Evolutionary conservation across 2,329 filamentous ascomycete species (phyloP).

Genomic region (Pseudocercospora macadamiae): DNA sequence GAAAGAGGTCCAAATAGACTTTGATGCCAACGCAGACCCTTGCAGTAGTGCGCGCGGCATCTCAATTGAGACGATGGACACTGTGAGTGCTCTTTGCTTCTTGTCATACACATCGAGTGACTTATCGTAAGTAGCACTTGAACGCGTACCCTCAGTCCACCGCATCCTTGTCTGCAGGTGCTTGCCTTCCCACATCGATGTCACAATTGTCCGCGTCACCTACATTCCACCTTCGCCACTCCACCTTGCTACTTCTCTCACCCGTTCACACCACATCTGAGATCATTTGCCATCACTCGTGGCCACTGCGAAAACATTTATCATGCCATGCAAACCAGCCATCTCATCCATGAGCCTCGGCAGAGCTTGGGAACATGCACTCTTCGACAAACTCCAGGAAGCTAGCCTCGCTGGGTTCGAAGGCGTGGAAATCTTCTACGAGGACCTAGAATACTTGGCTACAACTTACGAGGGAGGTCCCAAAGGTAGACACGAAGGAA

Average conservation of each 20-base stretch:
- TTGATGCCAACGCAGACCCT: background rate
- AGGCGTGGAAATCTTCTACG: conserved; percentile 74
- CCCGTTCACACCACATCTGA: no score
- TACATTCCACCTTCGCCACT: background rate
- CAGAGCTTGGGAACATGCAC: conserved; percentile 69
- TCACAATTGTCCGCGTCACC: background rate
- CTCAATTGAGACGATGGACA: background rate
- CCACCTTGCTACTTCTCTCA: no score
- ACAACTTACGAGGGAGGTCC: conserved; percentile 32
- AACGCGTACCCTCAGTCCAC: background rate
- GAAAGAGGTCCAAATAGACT: background rate
- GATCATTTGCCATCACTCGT: no score
- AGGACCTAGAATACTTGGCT: conserved; percentile 69
- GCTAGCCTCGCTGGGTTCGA: conserved; percentile 66
- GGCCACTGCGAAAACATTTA: no score
- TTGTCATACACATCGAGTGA: conserved; percentile 3
- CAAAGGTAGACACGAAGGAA: conserved; percentile 39
- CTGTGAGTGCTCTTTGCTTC: background rate
- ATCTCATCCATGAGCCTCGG: conserved; percentile 79
- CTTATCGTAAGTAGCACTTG: conserved; percentile 1
- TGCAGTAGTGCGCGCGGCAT: background rate
- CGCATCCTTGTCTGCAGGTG: no score
- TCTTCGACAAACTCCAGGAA: conserved; percentile 68
- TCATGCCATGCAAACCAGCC: conserved; percentile 61
- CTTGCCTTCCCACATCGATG: background rate